Conservation (phyloP, 345 rosid species). For the Laguncularia racemosa region DNA sequence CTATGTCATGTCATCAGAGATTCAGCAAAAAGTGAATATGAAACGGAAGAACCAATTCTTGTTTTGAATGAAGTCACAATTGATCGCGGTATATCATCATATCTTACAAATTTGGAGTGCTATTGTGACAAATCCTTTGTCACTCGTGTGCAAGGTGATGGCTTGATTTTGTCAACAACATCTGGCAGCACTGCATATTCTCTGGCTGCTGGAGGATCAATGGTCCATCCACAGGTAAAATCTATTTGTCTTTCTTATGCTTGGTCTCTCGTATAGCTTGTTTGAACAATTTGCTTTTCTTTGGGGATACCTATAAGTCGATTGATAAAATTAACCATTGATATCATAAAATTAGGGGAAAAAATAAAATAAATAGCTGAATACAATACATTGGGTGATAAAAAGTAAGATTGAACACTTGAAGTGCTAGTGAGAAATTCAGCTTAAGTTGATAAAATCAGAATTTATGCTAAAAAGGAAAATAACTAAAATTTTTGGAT, state of each 20-base stretch:
- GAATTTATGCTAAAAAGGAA: too few relatives aligned
- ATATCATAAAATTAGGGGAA: too few relatives aligned
- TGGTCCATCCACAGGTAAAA: slow-evolving; percentile 97
- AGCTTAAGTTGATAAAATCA: too few relatives aligned
- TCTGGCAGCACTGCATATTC: slow-evolving; percentile 99
- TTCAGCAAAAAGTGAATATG: slow-evolving; percentile 60
- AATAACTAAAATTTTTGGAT: too few relatives aligned
- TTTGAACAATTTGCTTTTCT: too few relatives aligned
- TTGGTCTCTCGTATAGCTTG: neutral
- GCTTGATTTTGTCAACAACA: slow-evolving; percentile 87
- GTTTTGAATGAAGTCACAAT: slow-evolving; percentile 98
- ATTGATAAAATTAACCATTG: too few relatives aligned
- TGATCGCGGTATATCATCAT: slow-evolving; percentile 93
- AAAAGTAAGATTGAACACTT: too few relatives aligned
- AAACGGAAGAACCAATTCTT: slow-evolving; percentile 70
- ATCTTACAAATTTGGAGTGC: slow-evolving; percentile 95
- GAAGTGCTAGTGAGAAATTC: too few relatives aligned
- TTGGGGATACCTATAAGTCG: too few relatives aligned
- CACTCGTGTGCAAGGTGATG: slow-evolving; percentile 99
- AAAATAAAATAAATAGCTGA: too few relatives aligned
- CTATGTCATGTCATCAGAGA: slow-evolving; percentile 80
- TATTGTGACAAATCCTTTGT: slow-evolving; percentile 90
- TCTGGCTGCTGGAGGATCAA: slow-evolving; percentile 97
- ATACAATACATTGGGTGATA: too few relatives aligned
- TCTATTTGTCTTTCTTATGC: neutral